These are phyloP conservation scores for Fusarium euwallaceae DNA, from an alignment of 2,329 filamentous ascomycete species.

Conservation along the genomic window DNA sequence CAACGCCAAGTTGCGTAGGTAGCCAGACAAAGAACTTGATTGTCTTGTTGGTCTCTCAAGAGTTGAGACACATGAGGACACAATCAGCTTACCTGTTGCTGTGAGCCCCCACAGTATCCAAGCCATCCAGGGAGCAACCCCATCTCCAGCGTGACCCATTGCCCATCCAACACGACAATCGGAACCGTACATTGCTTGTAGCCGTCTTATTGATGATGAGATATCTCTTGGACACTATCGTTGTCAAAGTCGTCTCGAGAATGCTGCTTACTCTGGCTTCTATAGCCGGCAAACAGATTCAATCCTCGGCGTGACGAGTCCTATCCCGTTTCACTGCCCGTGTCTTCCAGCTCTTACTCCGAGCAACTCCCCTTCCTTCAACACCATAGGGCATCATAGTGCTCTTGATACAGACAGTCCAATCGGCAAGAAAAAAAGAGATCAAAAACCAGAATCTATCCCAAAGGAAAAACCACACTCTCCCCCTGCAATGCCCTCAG, in stretches of 20 bases:
- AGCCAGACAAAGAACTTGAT: neutral
- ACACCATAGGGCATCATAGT: slow-evolving; percentile 2
- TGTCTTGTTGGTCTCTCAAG: neutral
- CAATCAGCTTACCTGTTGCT: neutral
- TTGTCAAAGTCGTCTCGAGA: neutral
- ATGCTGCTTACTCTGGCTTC: neutral
- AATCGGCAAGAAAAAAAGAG: slow-evolving; percentile 19
- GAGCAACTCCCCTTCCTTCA: slow-evolving; percentile 15
- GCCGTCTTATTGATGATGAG: slow-evolving; percentile 11
- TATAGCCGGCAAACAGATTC: neutral
- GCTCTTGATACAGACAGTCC: slow-evolving; percentile 7
- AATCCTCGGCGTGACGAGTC: neutral
- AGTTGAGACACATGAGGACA: neutral
- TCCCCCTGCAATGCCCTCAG: slow-evolving; percentile 24
- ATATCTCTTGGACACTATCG: slow-evolving; percentile 15
- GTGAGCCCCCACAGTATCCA: neutral
- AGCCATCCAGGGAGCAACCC: neutral
- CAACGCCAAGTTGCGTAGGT: neutral
- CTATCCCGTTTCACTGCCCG: slow-evolving; percentile 1
- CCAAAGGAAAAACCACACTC: slow-evolving; percentile 28
- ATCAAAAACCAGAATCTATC: slow-evolving; percentile 32
- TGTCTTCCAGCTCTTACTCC: slow-evolving; percentile 1
- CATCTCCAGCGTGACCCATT: neutral
- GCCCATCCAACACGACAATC: neutral
- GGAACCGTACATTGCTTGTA: slow-evolving; percentile 2